Evolutionary conservation across 2,329 filamentous ascomycete species (phyloP).

Genomic region (Colletotrichum sp.): DNA sequence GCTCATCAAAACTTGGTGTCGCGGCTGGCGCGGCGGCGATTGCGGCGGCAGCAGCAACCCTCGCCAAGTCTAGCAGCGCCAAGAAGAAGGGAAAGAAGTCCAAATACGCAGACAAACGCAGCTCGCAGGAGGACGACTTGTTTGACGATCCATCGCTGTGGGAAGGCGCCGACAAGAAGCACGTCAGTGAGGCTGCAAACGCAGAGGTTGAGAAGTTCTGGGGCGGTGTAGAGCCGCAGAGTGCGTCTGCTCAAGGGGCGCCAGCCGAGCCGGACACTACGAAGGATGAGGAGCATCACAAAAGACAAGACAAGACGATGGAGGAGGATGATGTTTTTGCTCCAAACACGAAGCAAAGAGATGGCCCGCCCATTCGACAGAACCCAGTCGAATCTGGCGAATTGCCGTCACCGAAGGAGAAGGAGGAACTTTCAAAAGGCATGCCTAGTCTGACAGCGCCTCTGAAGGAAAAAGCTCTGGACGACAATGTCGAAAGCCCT

Average conservation of each 20-base stretch:
- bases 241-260: not conserved
- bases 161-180: conserved; percentile 47
- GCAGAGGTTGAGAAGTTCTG: conserved; percentile 35
- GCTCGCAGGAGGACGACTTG: conserved; percentile 43
- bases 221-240: conserved; percentile 24
- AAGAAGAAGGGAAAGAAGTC: conserved; percentile 42
- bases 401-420: not conserved
- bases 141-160: conserved; percentile 50
- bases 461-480: conserved; percentile 27
- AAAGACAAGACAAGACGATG: not conserved
- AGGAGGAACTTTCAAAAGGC: conserved; percentile 6
- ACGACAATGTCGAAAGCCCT: conserved; percentile 41
- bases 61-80: conserved; percentile 30
- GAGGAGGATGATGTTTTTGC: conserved; percentile 4
- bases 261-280: not conserved
- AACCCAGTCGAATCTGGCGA: not conserved
- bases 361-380: not conserved
- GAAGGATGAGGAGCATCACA: not conserved
- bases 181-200: conserved; percentile 23
- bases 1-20: not conserved
- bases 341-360: not conserved
- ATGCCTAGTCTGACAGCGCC: conserved; percentile 3
- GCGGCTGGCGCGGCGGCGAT: conserved; percentile 30
- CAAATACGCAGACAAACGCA: conserved; percentile 40
- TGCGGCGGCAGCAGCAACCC: conserved; percentile 32